phyloP scores from a whole-genome alignment of 192 early-diverging fungal species.

The Geosiphon pyriformis region DNA sequence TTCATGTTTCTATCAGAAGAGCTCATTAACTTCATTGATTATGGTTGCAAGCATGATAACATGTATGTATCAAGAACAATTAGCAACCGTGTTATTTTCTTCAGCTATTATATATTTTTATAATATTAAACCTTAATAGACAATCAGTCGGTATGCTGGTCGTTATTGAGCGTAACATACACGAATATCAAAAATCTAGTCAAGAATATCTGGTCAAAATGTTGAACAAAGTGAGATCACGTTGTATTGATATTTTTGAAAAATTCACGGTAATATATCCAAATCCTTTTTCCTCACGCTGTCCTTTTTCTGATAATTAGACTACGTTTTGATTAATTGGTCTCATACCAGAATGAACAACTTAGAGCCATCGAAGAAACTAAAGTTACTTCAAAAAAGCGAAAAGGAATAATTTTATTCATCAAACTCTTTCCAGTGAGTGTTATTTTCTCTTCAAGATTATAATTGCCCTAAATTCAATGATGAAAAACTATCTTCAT shows the following conservation, averaged over 20 bases:
- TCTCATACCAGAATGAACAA: conserved; percentile 68
- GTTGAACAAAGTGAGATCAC: conserved; percentile 58
- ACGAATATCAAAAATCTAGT: conserved; percentile 64
- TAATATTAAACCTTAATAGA: conserved; percentile 20
- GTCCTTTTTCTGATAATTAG: no score
- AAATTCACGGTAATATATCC: conserved; percentile 67
- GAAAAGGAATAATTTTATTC: conserved; percentile 85
- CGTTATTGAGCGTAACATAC: conserved; percentile 60
- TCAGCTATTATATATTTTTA: background rate
- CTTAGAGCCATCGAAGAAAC: conserved; percentile 86
- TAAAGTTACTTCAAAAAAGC: conserved; percentile 79
- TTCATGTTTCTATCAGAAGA: conserved; percentile 73
- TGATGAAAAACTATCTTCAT: background rate
- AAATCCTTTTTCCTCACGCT: no score
- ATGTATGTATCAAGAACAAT: conserved; percentile 53
- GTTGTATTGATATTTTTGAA: conserved; percentile 69
- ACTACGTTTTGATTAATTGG: conserved; percentile 4
- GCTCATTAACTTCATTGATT: conserved; percentile 68
- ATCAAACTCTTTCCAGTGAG: conserved; percentile 83
- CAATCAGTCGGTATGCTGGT: conserved; percentile 84
- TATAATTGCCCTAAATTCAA: background rate
- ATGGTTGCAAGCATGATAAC: conserved; percentile 66
- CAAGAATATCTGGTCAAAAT: conserved; percentile 67
- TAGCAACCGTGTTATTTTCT: no score
- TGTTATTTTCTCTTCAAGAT: background rate